phyloP scores from a whole-genome alignment of 352 stramenopile species.

The Halophytophthora batemanensis region DNA sequence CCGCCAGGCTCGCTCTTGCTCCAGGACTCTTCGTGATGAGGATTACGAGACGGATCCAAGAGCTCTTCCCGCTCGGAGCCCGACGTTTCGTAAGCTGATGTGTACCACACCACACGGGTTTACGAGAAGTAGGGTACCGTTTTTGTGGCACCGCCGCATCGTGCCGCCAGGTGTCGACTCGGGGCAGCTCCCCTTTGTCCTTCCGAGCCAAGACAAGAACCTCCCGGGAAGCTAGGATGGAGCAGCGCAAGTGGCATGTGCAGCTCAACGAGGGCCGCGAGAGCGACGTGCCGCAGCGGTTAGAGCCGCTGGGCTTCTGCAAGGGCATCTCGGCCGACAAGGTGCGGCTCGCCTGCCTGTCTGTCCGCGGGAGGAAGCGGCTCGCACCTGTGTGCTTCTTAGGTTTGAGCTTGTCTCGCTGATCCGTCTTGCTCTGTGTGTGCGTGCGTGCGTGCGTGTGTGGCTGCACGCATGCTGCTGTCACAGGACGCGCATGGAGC shows the following conservation, averaged over 20 bases:
- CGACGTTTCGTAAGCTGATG: no score
- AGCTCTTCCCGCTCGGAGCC: no score
- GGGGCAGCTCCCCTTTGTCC: no score
- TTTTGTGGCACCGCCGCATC: no score
- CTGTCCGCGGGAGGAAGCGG: no score
- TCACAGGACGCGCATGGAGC: conserved; percentile 47
- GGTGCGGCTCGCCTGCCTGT: conserved; percentile 18
- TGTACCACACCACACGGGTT: no score
- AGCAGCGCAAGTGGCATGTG: conserved; percentile 75
- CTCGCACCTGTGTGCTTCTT: neutral
- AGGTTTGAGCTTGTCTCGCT: neutral
- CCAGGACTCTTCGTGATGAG: no score
- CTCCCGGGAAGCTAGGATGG: conserved; percentile 15
- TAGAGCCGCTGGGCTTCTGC: conserved; percentile 70
- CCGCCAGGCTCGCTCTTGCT: no score
- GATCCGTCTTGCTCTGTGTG: neutral
- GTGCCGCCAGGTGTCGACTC: no score
- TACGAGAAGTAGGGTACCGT: no score
- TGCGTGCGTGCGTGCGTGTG: conserved; percentile 6
- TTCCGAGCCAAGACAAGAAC: neutral
- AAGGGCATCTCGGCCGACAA: conserved; percentile 57
- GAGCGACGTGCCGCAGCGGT: conserved; percentile 52
- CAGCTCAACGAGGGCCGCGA: conserved; percentile 76
- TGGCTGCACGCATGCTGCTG: neutral
- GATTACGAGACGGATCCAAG: no score